Base-by-base conservation (phyloP, 2,329 filamentous ascomycete species). In the Xylariaceae sp. region DNA sequence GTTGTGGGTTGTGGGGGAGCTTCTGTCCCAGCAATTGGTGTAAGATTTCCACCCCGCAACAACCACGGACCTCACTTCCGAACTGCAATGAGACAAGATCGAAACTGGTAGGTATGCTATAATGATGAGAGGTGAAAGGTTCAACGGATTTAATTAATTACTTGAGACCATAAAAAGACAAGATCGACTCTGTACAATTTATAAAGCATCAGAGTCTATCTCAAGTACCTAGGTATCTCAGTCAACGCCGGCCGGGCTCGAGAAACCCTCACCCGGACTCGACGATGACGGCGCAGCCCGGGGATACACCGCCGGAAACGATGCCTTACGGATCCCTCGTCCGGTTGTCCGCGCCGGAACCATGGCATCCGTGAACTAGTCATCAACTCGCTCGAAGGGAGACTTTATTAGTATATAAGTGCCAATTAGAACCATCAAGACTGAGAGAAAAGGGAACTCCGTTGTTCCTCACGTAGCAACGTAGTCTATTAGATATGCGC, bases 31-130 rank as follows among this genome's bases (percentile, higher is more conserved):
- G 31, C 48, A 28, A 54, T 58, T 58, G 55, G 55, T 54, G 55
- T 50, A 45, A 37, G 39, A 50, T 49, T 45, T 21, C 19, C 24
- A 24, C 39, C 24, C 29, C 33, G 23, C 33, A 39, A 36, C 36
- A 12, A 33, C 23, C 7, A 23, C 55, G 55, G 55, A 54, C 31
- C 37, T 50, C 31, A 7, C 37, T 54, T 48, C 55, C 55, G 55
- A 39, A 40, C 26, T 54, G 45, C 50, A 26, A 39, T 33, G 28
- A 31, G 36, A 40, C 31, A 39, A 28, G 44, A 36, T 43, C 44
- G 16, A 33, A 46, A 41, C 50, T 29, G 12, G 28, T 7, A 31
- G 28, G 28, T 31, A 31, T 12, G 12, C 28, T 31, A 31, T n/a
- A n/a, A n/a, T n/a, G n/a, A n/a, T n/a, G n/a, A n/a, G n/a, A n/a